A percentile compares a stretch with the other conserved stretches of the same genome.
Evolutionary conservation across 2,329 filamentous ascomycete genomes (phyloP).

Genomic region (Fusarium euwallaceae): DNA sequence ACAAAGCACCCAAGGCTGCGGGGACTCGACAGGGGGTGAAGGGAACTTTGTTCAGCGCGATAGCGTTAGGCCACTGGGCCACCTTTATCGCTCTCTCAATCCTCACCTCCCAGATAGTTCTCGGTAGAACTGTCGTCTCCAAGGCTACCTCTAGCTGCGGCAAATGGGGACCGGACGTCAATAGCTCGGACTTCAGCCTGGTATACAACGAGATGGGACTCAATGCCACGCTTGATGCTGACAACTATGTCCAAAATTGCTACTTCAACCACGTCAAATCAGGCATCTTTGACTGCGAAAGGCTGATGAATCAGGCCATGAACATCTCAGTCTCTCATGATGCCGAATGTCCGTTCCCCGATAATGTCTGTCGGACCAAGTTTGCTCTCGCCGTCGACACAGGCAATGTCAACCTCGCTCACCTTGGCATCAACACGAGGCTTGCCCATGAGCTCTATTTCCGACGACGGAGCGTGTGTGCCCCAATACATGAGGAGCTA

Average conservation of each 20-base stretch:
- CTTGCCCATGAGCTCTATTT: constrained; percentile 3
- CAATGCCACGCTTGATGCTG: not conserved
- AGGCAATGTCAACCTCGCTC: not conserved
- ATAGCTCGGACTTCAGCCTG: not conserved
- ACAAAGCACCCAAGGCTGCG: not conserved
- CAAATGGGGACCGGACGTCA: not conserved
- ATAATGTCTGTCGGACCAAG: not conserved
- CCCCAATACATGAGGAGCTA: not conserved
- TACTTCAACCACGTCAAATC: not conserved
- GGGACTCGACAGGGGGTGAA: not conserved
- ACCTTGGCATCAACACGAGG: constrained; percentile 1
- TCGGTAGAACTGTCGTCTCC: constrained; percentile 2
- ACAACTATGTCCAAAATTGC: constrained; percentile 3
- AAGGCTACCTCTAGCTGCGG: not conserved
- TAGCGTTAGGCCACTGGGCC: not conserved
- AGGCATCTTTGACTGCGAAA: constrained; percentile 1
- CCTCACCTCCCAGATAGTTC: constrained; percentile 3
- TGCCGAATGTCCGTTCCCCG: not conserved
- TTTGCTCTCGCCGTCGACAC: not conserved
- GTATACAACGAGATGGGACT: not conserved
- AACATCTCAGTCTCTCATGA: not conserved
- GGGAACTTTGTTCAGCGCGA: not conserved
- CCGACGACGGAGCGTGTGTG: not conserved
- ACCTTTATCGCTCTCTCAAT: not conserved
- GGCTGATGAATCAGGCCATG: not conserved